Conservation (phyloP, 495 filamentous ascomycete species). For the Haplographium delicatum region DNA sequence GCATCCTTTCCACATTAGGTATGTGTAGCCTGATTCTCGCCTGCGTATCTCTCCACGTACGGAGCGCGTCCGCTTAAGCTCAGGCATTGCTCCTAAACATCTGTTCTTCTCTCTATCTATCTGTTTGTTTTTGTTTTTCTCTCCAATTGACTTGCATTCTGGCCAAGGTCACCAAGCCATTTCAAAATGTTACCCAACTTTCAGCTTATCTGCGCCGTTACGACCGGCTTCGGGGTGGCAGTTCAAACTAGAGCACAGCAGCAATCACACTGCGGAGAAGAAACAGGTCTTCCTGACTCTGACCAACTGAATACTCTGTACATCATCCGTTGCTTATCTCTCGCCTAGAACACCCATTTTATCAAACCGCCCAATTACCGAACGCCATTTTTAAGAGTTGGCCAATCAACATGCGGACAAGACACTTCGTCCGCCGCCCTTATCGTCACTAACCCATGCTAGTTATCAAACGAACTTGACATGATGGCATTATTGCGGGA, state of each 20-base stretch:
- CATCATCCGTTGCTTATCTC: constrained; percentile 2
- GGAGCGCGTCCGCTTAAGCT: not conserved
- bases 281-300: not conserved
- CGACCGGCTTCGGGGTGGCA: not conserved
- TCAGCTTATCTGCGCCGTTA: not conserved
- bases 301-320: too few relatives aligned
- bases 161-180: not conserved
- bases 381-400: not conserved
- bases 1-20: constrained; percentile 6
- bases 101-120: not conserved
- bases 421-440: too few relatives aligned
- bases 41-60: not conserved
- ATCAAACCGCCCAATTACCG: not conserved
- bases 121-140: not conserved
- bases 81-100: not conserved
- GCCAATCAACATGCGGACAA: not conserved
- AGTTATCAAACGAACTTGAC: too few relatives aligned
- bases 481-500: too few relatives aligned
- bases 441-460: too few relatives aligned
- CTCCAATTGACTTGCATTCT: not conserved
- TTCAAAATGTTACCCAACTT: not conserved
- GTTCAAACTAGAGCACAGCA: not conserved
- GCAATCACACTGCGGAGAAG: not conserved
- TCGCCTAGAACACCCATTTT: not conserved
- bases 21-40: constrained; percentile 6